Base-by-base conservation (phyloP, 768 basidiomycete genomes). In the Amanita subjunquillea region DNA sequence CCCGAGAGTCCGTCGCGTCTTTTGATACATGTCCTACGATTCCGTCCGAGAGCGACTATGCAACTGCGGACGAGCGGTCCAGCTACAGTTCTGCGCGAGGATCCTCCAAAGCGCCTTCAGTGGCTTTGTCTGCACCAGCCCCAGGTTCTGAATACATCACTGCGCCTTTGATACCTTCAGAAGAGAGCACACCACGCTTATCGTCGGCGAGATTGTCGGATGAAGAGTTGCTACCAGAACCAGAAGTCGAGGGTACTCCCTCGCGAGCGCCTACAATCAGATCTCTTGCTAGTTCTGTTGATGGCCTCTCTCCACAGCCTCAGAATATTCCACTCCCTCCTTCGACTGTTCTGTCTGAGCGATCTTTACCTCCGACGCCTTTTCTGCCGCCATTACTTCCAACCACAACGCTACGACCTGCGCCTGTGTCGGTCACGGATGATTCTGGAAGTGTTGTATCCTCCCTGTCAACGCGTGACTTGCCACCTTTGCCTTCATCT, bases 21-120 rank as follows among this genome's bases (percentile, higher is more conserved):
- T 67, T 66, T 51, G 62, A 66, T 50, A 67, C 68, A 3, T 59
- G 67, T 27, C 59, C 62, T 2, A 64, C 66, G 4, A 69, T 69
- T 34, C 60, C 63, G 20, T 60, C 54, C 56, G 59, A 59, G 59
- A 55, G 62, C 7, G 63, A 69, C 13, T 86, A 77, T 54, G 64
- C 68, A 29, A 82, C 79, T 17, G 81, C 70, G 37, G 67, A 73
- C 15, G 77, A 77, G 30, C 42, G 46, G 5, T 64, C 65, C n/a
- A 56, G 58, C 15, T 62, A 60, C 36, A 54, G 54, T 50, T 56
- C 59, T 23, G 52, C 50, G 3, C 56, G 55, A 22, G 51, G 52
- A 23, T 55, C 59, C n/a, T 44, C 51, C 15, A 53, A 39, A 39
- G 54, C 34, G 30, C 42, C 53, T 27, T 54, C 63, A 4, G 66